Evolutionary conservation across 192 early-diverging fungal species (phyloP).

Genomic region (Backusella macrospora): DNA sequence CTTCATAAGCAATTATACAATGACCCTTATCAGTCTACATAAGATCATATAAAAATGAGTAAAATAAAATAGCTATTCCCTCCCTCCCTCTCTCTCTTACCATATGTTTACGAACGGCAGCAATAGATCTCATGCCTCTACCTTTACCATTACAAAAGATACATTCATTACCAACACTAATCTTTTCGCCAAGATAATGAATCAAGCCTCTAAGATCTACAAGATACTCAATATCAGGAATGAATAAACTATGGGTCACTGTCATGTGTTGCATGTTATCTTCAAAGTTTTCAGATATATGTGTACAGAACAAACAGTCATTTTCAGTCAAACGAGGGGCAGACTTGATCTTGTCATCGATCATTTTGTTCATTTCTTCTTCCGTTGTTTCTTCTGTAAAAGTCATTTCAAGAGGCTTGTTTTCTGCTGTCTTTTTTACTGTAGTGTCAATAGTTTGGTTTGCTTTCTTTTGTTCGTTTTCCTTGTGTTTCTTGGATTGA

Average conservation of each 20-base stretch:
- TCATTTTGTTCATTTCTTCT: constrained; percentile 64
- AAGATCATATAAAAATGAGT: not conserved
- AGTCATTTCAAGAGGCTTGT: constrained; percentile 34
- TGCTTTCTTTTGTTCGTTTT: constrained; percentile 56
- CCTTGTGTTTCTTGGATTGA: constrained; percentile 95
- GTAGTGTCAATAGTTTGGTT: not conserved
- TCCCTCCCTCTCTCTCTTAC: constrained; percentile 20
- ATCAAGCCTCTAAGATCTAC: constrained; percentile 87
- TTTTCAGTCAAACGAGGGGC: constrained; percentile 64
- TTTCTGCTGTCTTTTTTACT: not conserved
- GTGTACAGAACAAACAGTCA: constrained; percentile 94
- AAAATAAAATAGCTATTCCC: not conserved
- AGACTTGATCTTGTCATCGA: constrained; percentile 83
- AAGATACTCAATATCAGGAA: constrained; percentile 96
- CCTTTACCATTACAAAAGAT: constrained; percentile 95
- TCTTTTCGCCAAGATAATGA: constrained; percentile 91
- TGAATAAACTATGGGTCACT: constrained; percentile 87
- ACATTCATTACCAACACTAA: constrained; percentile 94
- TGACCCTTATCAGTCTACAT: constrained; percentile 86
- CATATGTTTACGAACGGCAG: constrained; percentile 97
- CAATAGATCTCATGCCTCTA: constrained; percentile 76
- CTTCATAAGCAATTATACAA: constrained; percentile 95
- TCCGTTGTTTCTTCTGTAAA: constrained; percentile 56
- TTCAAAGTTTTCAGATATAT: constrained; percentile 64
- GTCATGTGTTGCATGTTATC: constrained; percentile 93